Base-by-base conservation (phyloP, 768 basidiomycete genomes). In the Lactarius psammicola region DNA sequence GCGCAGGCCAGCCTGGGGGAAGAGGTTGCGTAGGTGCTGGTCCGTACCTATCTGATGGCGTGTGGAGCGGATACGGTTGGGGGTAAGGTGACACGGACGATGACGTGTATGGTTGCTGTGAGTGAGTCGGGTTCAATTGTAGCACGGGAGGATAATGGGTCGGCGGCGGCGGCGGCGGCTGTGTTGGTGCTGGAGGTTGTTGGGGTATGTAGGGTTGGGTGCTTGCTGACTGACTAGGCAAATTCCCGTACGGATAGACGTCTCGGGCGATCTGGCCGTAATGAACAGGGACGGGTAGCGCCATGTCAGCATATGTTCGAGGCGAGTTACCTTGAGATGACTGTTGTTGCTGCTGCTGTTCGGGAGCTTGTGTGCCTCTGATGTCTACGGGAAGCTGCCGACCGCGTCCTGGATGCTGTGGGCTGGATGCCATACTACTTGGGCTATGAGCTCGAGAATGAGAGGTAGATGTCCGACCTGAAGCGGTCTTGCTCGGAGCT, bases 381-480 rank as follows among this genome's bases (percentile, higher is more conserved):
- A 23, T 18, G 30, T 65, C 63, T n/a, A 38, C 28, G n/a, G 57
- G 64, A 40, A 69, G 61, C 46, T 60, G 64, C 23, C 68, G 64
- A 51, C 69, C 62, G 17, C 69, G 67, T 38, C 23, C 58, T 3
- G 38, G 40, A n/a, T 69, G 63, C 8, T 74, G 77, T 17, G 84
- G 84, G 63, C 84, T 86, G 13, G 85, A 84, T 5, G 81, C 79
- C 23, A 78, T 74, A 70, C 82, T 84, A 36, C 77, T 80, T 0
- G 77, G 76, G 55, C 83, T 84, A 54, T 81, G 79, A 33, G 75
- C 71, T 59, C 78, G 76, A 17, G 84, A 84, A 6, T 82, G 81
- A 4, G 80, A 74, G 8, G 73, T 71, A 13, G 81, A 81, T 10
- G 68, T 74, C 66, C 30, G 79, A 72, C 53, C 62, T 54, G 74